Conservation (phyloP, 768 basidiomycete species). For the Antrodiella citrinella region DNA sequence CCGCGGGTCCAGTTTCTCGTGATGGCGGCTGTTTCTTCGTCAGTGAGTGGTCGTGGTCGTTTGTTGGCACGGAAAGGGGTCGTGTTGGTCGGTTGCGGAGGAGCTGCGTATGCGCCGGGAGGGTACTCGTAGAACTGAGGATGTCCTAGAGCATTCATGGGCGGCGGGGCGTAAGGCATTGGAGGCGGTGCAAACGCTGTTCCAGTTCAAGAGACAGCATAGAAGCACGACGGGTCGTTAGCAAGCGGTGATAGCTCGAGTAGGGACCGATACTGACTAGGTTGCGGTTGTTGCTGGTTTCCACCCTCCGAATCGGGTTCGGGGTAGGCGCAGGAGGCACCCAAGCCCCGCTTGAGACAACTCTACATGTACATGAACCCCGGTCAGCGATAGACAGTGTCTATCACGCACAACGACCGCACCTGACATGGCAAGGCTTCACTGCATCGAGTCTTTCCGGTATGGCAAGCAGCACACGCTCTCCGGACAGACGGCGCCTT, state of each 20-base stretch:
- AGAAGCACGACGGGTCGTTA: conserved; percentile 10
- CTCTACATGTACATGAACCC: conserved; percentile 55
- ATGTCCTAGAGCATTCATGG: conserved; percentile 37
- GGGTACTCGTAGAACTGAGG: conserved; percentile 71
- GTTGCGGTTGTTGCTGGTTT: conserved; percentile 16
- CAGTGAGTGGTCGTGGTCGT: conserved; percentile 71
- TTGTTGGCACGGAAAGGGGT: conserved; percentile 77
- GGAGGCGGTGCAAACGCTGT: conserved; percentile 30
- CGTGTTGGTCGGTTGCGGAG: conserved; percentile 55
- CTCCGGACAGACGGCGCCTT: conserved; percentile 78
- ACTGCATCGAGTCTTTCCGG: conserved; percentile 78
- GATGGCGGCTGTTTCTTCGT: conserved; percentile 78
- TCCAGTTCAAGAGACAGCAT: too few species aligned
- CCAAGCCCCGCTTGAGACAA: conserved; percentile 75
- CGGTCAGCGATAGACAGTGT: too few species aligned
- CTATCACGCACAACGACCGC: conserved; percentile 12
- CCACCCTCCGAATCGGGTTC: conserved; percentile 49
- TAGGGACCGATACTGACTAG: conserved; percentile 11
- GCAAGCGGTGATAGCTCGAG: conserved; percentile 2
- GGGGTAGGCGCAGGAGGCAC: conserved; percentile 63
- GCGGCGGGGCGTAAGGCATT: conserved; percentile 31
- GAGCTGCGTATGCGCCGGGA: conserved; percentile 41
- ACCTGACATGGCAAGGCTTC: conserved; percentile 81
- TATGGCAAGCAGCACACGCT: conserved; percentile 74
- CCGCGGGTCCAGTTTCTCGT: conserved; percentile 75